These are phyloP conservation scores for Talaromyces marneffei DNA, from an alignment of 2,329 filamentous ascomycete genomes.

Conservation along the genomic window DNA sequence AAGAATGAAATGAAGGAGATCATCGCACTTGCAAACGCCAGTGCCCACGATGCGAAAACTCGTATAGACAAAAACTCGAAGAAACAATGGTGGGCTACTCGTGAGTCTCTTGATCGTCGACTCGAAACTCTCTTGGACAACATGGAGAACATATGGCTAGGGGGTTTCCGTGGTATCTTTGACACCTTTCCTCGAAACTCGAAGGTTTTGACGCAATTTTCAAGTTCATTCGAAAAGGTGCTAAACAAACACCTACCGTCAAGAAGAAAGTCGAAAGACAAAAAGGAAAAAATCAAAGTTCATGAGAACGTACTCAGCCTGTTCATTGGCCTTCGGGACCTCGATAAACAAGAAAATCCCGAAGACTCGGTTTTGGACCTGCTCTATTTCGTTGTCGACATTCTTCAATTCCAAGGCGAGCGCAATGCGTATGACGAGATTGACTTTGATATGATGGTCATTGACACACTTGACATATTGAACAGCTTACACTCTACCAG, in stretches of 20 bases:
- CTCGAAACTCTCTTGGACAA: constrained; percentile 73
- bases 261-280: constrained; percentile 54
- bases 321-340: constrained; percentile 77
- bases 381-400: constrained; percentile 92
- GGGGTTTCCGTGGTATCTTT: constrained; percentile 92
- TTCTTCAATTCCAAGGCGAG: constrained; percentile 94
- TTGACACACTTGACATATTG: constrained; percentile 81
- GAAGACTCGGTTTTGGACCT: constrained; percentile 89
- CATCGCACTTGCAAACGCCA: constrained; percentile 73
- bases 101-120: constrained; percentile 71
- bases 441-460: constrained; percentile 85
- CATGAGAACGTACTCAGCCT: constrained; percentile 72
- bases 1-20: constrained; percentile 76
- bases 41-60: constrained; percentile 67
- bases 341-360: constrained; percentile 64
- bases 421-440: constrained; percentile 96
- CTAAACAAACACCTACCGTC: constrained; percentile 84
- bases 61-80: constrained; percentile 70
- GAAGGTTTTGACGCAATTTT: constrained; percentile 66
- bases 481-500: constrained; percentile 63
- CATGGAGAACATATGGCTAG: constrained; percentile 89
- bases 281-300: constrained; percentile 48
- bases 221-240: constrained; percentile 69
- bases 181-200: constrained; percentile 62
- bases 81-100: constrained; percentile 81